Percentiles rank a stretch among this genome's conserved stretches.
Conservation (phyloP, 1,284 basidiomycete species). For the Hemileia vastatrix region DNA sequence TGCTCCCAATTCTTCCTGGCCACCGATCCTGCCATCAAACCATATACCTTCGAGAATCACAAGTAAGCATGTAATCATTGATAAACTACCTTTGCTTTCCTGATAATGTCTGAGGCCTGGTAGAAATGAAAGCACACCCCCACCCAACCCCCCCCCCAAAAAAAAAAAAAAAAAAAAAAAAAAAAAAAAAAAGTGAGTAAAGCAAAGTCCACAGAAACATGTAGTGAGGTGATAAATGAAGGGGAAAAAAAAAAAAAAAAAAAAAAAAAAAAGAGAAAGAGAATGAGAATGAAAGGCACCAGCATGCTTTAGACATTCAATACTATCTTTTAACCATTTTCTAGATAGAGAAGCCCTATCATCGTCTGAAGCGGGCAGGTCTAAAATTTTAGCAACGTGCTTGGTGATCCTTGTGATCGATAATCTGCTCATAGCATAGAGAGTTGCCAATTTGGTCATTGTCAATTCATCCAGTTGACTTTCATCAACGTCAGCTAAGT, state of each 20-base stretch:
- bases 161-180: no score
- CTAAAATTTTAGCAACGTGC: not conserved
- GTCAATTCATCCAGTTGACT: not conserved
- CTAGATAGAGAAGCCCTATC: conserved; percentile 13
- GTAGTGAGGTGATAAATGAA: no score
- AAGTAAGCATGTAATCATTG: conserved; percentile 15
- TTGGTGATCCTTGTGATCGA: conserved; percentile 12
- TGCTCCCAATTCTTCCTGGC: conserved; percentile 8
- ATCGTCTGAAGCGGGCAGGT: not conserved
- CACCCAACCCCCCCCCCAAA: no score
- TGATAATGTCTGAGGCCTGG: no score
- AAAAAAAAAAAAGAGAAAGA: no score
- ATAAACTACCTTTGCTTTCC: no score
- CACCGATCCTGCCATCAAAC: conserved; percentile 18
- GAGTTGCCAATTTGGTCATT: conserved; percentile 16
- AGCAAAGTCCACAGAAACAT: no score
- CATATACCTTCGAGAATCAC: conserved; percentile 16
- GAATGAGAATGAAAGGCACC: conserved; percentile 1
- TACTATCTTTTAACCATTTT: conserved; percentile 13
- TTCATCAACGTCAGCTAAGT: not conserved
- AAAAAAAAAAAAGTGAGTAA: no score
- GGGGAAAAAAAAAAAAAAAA: no score
- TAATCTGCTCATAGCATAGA: conserved; percentile 12
- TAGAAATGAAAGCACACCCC: no score
- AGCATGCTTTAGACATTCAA: conserved; percentile 20